Base-by-base conservation (phyloP, 208 protist genomes). In the Crithidia acanthocephali region DNA sequence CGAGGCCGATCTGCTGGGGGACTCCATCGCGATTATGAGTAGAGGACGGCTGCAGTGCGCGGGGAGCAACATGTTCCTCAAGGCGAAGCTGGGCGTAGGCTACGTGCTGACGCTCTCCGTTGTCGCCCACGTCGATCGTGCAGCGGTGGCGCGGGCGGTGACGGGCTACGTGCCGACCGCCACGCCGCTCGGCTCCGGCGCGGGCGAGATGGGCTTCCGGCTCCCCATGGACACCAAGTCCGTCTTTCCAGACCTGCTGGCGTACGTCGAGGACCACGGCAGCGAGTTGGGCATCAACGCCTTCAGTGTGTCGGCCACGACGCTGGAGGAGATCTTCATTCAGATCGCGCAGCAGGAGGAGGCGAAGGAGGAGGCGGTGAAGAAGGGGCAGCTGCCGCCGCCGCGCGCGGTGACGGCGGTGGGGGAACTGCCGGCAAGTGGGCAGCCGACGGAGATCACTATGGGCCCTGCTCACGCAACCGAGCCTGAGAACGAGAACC, bases 1-100 rank as follows among this genome's bases (percentile, higher is more conserved):
- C 53, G 98, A 99, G 79, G 97, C 98, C 11, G 97, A 99, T 68
- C 67, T 93, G 32, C 85, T 99, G 13, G 86, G 89, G 33, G 86
- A 98, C 75, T 82, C 85, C 25, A 96, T 99, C 55, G 96, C 90
- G 2, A 98, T 99, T 60, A 95, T 99, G 84, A 84, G 80, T 33
- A 79, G 85, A 35, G 88, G 88, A 25, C 69, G 76, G 13, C 60
- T 92, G 32, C 74, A 84, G 57, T 91, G 86, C 68, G 58, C 75
- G 8, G 86, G 86, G 37, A 84, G 71, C 45, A 87, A 75, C 66
- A 78, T 89, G 73, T 88, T 88, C 56, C 75, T 92, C 56, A 92
- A 92, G 75, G 59, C 74, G 6, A 59, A 74, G 59, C 79, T 90
- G 20, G 84, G 84, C 55, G 74, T 89, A 16, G 86, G 86, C 28